These are phyloP conservation scores for Quercus wislizeni DNA, from an alignment of 306 rosid genomes.

Conservation along the genomic window DNA sequence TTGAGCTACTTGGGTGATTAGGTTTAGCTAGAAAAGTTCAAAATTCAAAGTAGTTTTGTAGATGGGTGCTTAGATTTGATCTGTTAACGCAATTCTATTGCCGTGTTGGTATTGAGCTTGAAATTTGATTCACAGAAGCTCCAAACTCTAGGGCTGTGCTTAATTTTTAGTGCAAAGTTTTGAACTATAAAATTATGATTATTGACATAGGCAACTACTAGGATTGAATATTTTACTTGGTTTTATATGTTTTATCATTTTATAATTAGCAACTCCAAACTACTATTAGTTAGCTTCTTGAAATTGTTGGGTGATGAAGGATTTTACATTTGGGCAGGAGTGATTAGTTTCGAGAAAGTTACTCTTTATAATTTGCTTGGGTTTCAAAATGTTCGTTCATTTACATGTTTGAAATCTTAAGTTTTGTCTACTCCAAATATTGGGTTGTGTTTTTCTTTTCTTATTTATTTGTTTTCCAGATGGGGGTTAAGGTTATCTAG, in stretches of 20 bases:
- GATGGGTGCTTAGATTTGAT: slow-evolving; percentile 11
- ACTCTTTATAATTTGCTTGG: neutral
- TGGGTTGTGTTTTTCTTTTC: neutral
- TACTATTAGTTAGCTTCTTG: neutral
- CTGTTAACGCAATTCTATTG: neutral
- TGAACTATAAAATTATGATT: neutral
- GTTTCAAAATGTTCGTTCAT: neutral
- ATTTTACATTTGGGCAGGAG: slow-evolving; percentile 8
- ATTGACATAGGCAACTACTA: neutral
- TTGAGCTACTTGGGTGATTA: slow-evolving; percentile 33
- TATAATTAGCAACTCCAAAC: neutral
- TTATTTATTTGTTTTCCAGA: neutral
- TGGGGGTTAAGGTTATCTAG: neutral
- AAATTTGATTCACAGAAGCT: slow-evolving; percentile 1
- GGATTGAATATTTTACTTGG: neutral
- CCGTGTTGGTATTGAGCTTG: neutral
- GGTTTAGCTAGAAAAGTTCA: slow-evolving; percentile 16
- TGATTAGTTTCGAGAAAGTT: neutral
- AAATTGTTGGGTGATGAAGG: neutral
- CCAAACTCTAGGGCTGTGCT: neutral
- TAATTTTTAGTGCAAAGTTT: slow-evolving; percentile 1
- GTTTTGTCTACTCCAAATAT: neutral
- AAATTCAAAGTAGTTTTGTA: slow-evolving; percentile 5
- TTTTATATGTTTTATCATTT: neutral
- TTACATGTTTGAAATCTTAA: neutral